Percentiles rank a stretch among this genome's conserved stretches.
Evolutionary conservation across 2,329 filamentous ascomycete genomes (phyloP).

Genomic region (Fusarium sterilihyphosum): DNA sequence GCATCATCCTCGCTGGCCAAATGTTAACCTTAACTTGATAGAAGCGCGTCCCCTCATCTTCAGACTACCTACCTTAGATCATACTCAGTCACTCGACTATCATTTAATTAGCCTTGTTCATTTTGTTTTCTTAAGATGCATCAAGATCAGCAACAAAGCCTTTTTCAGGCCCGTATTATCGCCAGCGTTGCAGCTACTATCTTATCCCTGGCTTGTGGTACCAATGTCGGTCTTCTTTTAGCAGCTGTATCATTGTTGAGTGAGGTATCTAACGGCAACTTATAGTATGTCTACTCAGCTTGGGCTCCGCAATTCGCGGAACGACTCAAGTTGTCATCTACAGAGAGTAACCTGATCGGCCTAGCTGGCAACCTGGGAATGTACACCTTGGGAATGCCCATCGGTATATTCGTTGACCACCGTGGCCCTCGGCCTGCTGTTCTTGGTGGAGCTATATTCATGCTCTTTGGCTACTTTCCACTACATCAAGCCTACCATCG

Average conservation of each 20-base stretch:
- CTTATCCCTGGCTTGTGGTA: slow-evolving; percentile 90
- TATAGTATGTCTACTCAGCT: slow-evolving; percentile 96
- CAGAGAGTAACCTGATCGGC: slow-evolving; percentile 90
- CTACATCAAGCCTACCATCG: slow-evolving; percentile 81
- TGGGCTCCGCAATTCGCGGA: slow-evolving; percentile 97
- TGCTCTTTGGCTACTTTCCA: slow-evolving; percentile 86
- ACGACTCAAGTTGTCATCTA: slow-evolving; percentile 86
- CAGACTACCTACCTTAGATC: background rate
- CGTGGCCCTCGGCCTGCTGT: slow-evolving; percentile 84
- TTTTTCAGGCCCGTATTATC: slow-evolving; percentile 75
- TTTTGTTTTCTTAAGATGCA: slow-evolving; percentile 33
- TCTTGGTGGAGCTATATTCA: slow-evolving; percentile 75
- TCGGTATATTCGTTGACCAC: slow-evolving; percentile 87
- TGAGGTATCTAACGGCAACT: slow-evolving; percentile 15
- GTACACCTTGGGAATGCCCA: slow-evolving; percentile 89
- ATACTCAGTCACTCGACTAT: background rate
- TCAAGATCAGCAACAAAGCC: slow-evolving; percentile 46
- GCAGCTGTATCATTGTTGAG: background rate
- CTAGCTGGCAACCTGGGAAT: slow-evolving; percentile 90
- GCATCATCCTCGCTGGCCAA: slow-evolving; percentile 22
- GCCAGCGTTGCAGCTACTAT: slow-evolving; percentile 86
- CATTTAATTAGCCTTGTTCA: background rate
- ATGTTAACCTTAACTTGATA: slow-evolving; percentile 24
- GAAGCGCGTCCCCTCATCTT: slow-evolving; percentile 4
- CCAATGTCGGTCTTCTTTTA: slow-evolving; percentile 72